Conservation (phyloP, 2,329 filamentous ascomycete species). For the Scedosporium minutisporum region DNA sequence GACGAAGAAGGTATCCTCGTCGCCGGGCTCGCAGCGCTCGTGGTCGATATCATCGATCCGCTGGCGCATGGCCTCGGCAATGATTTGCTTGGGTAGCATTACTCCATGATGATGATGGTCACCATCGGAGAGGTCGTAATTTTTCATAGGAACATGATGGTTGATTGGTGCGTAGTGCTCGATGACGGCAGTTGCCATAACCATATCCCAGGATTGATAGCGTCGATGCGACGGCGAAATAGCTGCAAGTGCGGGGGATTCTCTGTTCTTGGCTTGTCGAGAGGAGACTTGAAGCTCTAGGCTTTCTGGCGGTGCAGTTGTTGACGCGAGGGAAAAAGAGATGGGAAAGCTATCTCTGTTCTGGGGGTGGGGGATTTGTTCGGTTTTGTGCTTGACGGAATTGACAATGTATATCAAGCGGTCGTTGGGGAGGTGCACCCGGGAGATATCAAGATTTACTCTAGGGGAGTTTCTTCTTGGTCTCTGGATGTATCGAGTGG, state of each 20-base stretch:
- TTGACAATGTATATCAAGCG: too few species aligned
- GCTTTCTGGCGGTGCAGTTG: neutral
- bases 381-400: too few species aligned
- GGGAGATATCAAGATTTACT: too few species aligned
- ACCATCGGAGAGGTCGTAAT: conserved; percentile 27
- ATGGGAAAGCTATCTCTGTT: neutral
- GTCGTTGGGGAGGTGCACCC: too few species aligned
- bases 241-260: conserved; percentile 4
- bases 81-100: conserved; percentile 60
- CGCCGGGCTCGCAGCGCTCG: conserved; percentile 79
- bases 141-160: conserved; percentile 40
- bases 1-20: conserved; percentile 97
- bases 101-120: conserved; percentile 28
- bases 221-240: conserved; percentile 10
- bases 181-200: conserved; percentile 53
- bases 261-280: neutral
- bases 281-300: neutral
- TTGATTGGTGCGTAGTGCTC: conserved; percentile 42
- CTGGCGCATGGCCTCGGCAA: conserved; percentile 76
- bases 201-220: conserved; percentile 42
- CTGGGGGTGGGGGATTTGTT: too few species aligned
- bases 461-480: too few species aligned
- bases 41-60: conserved; percentile 78
- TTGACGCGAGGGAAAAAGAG: neutral
- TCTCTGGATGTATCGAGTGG: too few species aligned